phyloP scores from a whole-genome alignment of 2,329 filamentous ascomycete genomes.

The Cladophialophora psammophila region DNA sequence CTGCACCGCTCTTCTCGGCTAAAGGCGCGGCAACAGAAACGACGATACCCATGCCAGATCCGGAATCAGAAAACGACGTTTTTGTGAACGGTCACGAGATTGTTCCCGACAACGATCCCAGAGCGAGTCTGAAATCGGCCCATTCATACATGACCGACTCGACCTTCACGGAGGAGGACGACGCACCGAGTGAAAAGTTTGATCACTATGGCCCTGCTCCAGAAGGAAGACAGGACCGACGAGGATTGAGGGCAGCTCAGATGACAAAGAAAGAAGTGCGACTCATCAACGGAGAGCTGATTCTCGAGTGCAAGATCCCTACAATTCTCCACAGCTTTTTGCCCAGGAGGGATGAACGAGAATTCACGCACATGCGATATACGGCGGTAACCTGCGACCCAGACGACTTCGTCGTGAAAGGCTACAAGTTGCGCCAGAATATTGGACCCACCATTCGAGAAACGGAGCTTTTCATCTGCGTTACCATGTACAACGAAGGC shows the following conservation, averaged over 20 bases:
- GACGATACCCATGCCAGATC: slow-evolving; percentile 72
- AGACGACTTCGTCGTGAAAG: slow-evolving; percentile 86
- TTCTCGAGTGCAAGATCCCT: slow-evolving; percentile 98
- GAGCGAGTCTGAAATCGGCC: slow-evolving; percentile 67
- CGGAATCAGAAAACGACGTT: slow-evolving; percentile 68
- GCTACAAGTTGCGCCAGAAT: slow-evolving; percentile 91
- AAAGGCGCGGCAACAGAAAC: slow-evolving; percentile 64
- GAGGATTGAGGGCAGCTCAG: slow-evolving; percentile 85
- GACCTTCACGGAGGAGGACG: slow-evolving; percentile 62
- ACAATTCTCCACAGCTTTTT: slow-evolving; percentile 98
- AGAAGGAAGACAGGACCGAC: slow-evolving; percentile 81
- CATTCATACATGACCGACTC: slow-evolving; percentile 69
- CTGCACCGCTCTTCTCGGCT: slow-evolving; percentile 76
- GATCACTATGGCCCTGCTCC: slow-evolving; percentile 87
- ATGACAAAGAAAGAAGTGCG: slow-evolving; percentile 94
- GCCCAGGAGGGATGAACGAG: slow-evolving; percentile 87
- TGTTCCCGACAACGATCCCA: slow-evolving; percentile 62
- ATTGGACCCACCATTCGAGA: slow-evolving; percentile 84
- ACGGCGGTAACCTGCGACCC: slow-evolving; percentile 98
- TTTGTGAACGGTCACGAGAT: slow-evolving; percentile 64
- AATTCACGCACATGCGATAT: slow-evolving; percentile 99
- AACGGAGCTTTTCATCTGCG: slow-evolving; percentile 93
- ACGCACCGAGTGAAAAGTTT: slow-evolving; percentile 63
- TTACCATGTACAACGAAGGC: slow-evolving; percentile 99
- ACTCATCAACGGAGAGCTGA: slow-evolving; percentile 95